Conservation (phyloP, 805 yeast genomes). For the Teunomyces panamensis region DNA sequence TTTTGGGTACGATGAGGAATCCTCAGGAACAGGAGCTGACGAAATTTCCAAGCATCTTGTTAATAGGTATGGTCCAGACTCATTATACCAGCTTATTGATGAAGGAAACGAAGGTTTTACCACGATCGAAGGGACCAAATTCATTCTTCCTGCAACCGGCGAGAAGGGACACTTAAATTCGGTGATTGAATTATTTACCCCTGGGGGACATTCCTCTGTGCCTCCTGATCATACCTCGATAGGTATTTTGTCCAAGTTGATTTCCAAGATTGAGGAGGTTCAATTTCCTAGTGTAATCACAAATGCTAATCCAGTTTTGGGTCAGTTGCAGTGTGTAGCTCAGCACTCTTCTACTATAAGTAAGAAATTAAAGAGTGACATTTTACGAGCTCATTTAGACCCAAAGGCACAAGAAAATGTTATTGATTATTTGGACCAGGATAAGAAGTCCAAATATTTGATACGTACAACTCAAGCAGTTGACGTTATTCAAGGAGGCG, state of each 20-base stretch:
- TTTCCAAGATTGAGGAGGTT: slow-evolving; percentile 35
- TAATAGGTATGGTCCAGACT: slow-evolving; percentile 39
- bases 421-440: slow-evolving; percentile 28
- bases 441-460: slow-evolving; percentile 29
- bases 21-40: slow-evolving; percentile 39
- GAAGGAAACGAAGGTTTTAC: slow-evolving; percentile 31
- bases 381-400: slow-evolving; percentile 37
- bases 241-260: slow-evolving; percentile 44
- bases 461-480: slow-evolving; percentile 49
- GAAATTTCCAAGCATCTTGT: slow-evolving; percentile 34
- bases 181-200: slow-evolving; percentile 38
- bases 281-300: slow-evolving; percentile 38
- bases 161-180: slow-evolving; percentile 49
- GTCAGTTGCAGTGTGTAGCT: slow-evolving; percentile 45
- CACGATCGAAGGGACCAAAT: slow-evolving; percentile 31
- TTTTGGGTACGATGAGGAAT: slow-evolving; percentile 53
- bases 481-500: slow-evolving; percentile 48
- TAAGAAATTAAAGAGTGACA: slow-evolving; percentile 28
- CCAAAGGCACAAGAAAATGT: slow-evolving; percentile 35
- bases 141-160: slow-evolving; percentile 45
- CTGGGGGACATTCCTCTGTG: slow-evolving; percentile 52
- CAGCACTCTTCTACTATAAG: slow-evolving; percentile 39
- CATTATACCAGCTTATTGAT: slow-evolving; percentile 44
- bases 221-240: slow-evolving; percentile 50
- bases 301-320: slow-evolving; percentile 42